A percentile compares a stretch with the other conserved stretches of the same genome.
These are phyloP conservation scores for Orbilia ellipsospora DNA, from an alignment of 2,329 filamentous ascomycete species.

Conservation along the genomic window DNA sequence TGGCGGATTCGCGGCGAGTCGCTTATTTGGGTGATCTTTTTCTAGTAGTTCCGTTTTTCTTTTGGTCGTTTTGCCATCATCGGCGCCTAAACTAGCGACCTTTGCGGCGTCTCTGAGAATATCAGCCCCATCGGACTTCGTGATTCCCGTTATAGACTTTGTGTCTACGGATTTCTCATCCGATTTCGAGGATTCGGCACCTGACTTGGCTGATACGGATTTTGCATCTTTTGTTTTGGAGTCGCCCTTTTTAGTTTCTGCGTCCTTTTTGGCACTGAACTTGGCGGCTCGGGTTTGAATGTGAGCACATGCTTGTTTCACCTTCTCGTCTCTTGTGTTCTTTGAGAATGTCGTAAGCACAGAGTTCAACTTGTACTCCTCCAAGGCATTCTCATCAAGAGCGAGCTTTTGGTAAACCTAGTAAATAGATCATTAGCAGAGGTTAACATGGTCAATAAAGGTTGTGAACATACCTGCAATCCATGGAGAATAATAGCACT, in stretches of 20 bases:
- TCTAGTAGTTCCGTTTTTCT: slow-evolving; percentile 42
- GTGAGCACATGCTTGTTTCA: slow-evolving; percentile 45
- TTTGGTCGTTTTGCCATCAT: slow-evolving; percentile 43
- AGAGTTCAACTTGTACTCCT: slow-evolving; percentile 44
- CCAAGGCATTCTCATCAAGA: slow-evolving; percentile 35
- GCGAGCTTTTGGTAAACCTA: slow-evolving; percentile 47
- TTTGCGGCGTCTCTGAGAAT: slow-evolving; percentile 48
- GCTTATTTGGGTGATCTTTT: slow-evolving; percentile 46
- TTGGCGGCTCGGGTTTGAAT: slow-evolving; percentile 39
- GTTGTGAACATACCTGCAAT: slow-evolving; percentile 26
- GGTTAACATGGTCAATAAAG: not conserved
- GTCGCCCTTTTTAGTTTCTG: slow-evolving; percentile 35
- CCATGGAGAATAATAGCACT: slow-evolving; percentile 46
- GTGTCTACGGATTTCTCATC: slow-evolving; percentile 22
- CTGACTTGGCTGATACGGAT: slow-evolving; percentile 8
- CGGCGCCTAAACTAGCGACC: slow-evolving; percentile 36
- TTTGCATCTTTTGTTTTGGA: slow-evolving; percentile 44
- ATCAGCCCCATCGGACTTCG: slow-evolving; percentile 37
- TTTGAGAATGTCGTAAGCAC: slow-evolving; percentile 38
- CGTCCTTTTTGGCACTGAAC: slow-evolving; percentile 43
- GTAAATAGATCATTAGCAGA: not conserved
- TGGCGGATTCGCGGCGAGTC: slow-evolving; percentile 41
- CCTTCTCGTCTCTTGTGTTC: slow-evolving; percentile 46
- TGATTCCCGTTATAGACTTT: slow-evolving; percentile 18
- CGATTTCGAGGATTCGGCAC: slow-evolving; percentile 20